Base-by-base conservation (phyloP, 2,329 filamentous ascomycete genomes). In the Alternaria triticimaculans region DNA sequence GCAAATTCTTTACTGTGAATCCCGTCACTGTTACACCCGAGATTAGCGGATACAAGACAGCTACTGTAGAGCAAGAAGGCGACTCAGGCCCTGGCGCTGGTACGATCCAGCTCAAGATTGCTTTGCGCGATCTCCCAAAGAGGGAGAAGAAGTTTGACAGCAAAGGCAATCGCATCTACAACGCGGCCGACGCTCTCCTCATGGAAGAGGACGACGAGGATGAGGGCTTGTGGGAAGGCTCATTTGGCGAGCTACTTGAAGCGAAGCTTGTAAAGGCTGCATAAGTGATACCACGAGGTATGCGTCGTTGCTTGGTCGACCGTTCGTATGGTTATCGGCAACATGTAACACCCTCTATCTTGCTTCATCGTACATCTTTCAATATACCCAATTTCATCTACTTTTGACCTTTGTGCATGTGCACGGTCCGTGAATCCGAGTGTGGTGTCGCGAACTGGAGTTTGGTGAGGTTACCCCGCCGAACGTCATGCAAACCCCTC, bases 111-210 rank as follows among this genome's bases (percentile, higher is more conserved):
- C 81, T 96, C 5, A 83, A 85, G 11, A 84, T 97, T 3, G 92
- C 93, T 3, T 85, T 86, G 65, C 87, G 92, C 26, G 92, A 96
- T 73, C 83, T 90, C 51, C 80, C 85, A 12, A 79, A 62, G 50
- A 85, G 87, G 58, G 76, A 89, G 66, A 90, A 87, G 72, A 77
- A 81, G 18, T 89, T 89, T 67, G 89, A 95, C 69, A 85, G 88
- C 43, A 90, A 91, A 0, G 93, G 93, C 0, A 84, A 91, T 65
- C 86, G 93, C 10, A 80, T 93, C 10, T 97, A 95, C 71, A 89
- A 87, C 65, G 92, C 89, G 62, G 87, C 87, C 11, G 75, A 76
- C 8, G 86, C 67, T 10, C 72, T 78, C 37, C 65, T 66, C 21
- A 67, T 78, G 69, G 65, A 62, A 15, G 71, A 70, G 5, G 74